Base-by-base conservation (phyloP, 1,284 basidiomycete genomes). In the Mycena citricolor region DNA sequence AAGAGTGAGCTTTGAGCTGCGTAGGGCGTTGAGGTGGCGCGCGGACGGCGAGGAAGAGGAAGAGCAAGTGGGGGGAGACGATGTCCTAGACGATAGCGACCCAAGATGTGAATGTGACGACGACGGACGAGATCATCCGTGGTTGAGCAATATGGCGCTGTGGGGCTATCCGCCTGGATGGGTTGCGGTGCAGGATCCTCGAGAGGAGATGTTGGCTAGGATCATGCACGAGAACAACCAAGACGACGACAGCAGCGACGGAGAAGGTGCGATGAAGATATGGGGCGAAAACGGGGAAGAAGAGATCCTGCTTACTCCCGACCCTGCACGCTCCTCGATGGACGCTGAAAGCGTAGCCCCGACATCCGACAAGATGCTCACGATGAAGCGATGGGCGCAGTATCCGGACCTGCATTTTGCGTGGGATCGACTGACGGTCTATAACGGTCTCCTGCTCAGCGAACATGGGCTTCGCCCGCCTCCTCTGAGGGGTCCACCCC, bases 141-240 rank as follows among this genome's bases (percentile, higher is more conserved):
- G 84, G 82, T 67, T 87, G 23, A 66, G 58, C 40, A 79, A 78
- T 42, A 88, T 90, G 61, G 69, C 79, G 11, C 56, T 67, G 19
- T 87, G 84, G 84, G 86, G 86, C 0, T 90, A 89, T 60, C 86
- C 86, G 21, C 72, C 67, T 16, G 86, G 86, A 0, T 90, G 86
- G 84, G 60, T 71, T n/a, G 61, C 68, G 24, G 43, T 49, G 7
- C 50, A 45, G 26, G 76, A 87, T 59, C 85, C 84, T 5, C 69
- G 68, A 44, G 66, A 76, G 22, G 56, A 58, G 31, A 67, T 83
- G 29, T 65, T 65, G 40, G 58, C 59, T 24, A 60, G 65, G 20
- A 72, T 81, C 22, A 29, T 64, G 13, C 45, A 41, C 16, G 51
- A 59, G n/a, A 54, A 47, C 17, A 54, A 54, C 5, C 52, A 42